Evolutionary conservation across 495 filamentous ascomycete genomes (phyloP), one percentile per base, ranked within the genome.

Genomic region (Trichodelitschia bisporula): DNA sequence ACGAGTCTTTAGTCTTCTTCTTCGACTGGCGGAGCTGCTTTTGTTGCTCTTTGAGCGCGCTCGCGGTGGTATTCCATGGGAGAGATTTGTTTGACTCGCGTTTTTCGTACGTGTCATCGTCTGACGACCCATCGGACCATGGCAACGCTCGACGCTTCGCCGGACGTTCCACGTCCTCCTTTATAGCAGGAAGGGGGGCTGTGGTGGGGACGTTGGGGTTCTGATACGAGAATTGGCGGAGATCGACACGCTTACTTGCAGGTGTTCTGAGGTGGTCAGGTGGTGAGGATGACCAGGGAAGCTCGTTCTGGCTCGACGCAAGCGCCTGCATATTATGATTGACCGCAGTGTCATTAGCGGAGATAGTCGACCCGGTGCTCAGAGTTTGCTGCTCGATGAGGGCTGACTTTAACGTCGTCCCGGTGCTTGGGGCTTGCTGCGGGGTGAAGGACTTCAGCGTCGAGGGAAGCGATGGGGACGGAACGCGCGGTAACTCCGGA

Each of bases 61-160:
- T 84, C 3, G 65, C 72, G 6, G 72, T 78, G 20, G 70, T 71
- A 40, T 91, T 74, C 86, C 86, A 97, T 2, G 62, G 58, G 21
- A 24, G 6, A 24, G 21, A 6, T 24, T 24, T 29, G 6, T 11
- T 16, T n/a, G n/a, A n/a, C n/a, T n/a, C n/a, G n/a, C n/a, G n/a
- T n/a, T n/a, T n/a, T n/a, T n/a, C n/a, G n/a, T n/a, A n/a, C n/a
- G n/a, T n/a, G n/a, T n/a, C n/a, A n/a, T n/a, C n/a, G n/a, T n/a
- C n/a, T n/a, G n/a, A n/a, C n/a, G n/a, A n/a, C n/a, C n/a, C n/a
- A n/a, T n/a, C n/a, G n/a, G n/a, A n/a, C 26, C 67, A 72, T 11
- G 69, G 67, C 11, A 72, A 34, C 1, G 47, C 64, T 28, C 65
- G 58, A 14, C 61, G 55, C 36, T 63, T 67, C 14, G 45, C 40